Conservation (phyloP, 148 eudicot species). For the Rhododendron molle region DNA sequence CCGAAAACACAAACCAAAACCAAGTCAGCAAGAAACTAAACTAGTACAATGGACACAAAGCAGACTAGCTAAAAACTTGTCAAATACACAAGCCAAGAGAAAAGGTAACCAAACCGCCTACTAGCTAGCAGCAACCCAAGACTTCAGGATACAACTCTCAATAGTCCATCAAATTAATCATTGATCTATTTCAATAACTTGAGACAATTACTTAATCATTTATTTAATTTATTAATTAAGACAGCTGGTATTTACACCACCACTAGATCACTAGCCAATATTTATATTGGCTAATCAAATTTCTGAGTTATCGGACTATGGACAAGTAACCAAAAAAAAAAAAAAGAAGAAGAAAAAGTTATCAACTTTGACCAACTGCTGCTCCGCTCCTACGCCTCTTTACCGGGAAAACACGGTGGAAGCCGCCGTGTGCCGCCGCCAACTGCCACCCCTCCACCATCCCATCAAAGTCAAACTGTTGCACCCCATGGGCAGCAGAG, state of each 20-base stretch:
- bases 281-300: not conserved
- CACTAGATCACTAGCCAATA: not conserved
- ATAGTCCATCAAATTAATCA: not conserved
- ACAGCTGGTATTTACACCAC: conserved; percentile 12
- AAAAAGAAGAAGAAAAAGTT: too few relatives aligned
- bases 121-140: not conserved
- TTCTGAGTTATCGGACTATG: not conserved
- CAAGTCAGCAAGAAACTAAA: too few relatives aligned
- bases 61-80: too few relatives aligned
- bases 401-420: not conserved
- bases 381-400: conserved; percentile 9
- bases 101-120: not conserved
- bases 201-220: not conserved
- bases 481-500: not conserved
- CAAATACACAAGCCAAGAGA: not conserved
- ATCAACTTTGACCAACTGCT: conserved; percentile 1
- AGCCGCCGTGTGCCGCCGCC: conserved; percentile 16
- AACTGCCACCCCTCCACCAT: conserved; percentile 45
- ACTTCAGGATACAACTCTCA: not conserved
- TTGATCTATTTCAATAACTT: not conserved
- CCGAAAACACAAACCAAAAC: too few relatives aligned
- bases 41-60: too few relatives aligned
- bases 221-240: not conserved
- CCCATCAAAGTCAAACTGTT: conserved; percentile 33
- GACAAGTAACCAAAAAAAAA: not conserved